Base-by-base conservation (phyloP, 23 red algal species). In the Gracilaria caudata region DNA sequence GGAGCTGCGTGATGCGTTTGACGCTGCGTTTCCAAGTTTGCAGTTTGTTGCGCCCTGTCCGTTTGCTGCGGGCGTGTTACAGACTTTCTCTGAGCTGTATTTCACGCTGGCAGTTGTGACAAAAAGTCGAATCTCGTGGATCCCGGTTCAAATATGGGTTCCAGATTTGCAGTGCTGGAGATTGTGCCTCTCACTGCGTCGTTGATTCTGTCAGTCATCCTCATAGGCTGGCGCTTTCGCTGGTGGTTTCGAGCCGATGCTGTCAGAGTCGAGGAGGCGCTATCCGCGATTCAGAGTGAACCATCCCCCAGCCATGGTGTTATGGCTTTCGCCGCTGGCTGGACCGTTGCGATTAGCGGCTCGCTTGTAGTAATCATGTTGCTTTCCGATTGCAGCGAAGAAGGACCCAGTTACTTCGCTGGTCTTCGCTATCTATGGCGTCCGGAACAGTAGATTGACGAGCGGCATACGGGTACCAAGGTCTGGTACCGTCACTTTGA, bases 81-180 rank as follows among this genome's bases (percentile, higher is more conserved):
- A 82, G 56, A 60, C 35, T 44, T 46, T 82, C 7, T 47, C 56
- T 1, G 58, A 82, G 0, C 17, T 65, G 23, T 82, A 82, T 28
- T 82, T 82, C 56, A 82, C 79, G 28, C 35, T 82, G 26, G 79
- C 79, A 3, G 57, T 82, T 34, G 57, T 82, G 10, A 82, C 79
- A 20, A 82, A 59, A 41, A 82, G 79, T 65, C 53, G 79, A 19
- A 64, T 82, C 25, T 54, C 49, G 23, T 82, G 79, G 79, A 82
- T 82, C 21, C 79, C 79, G 28, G 49, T 82, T 64, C 79, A 35
- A 32, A 24, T 8, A 64, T 59, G 37, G 79, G 79, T 13, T 45
- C 37, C 49, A 38, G 23, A 4, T 19, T 36, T 34, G 57, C 49
- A 39, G 0, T 45, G 4, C 66, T 47, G 21, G 79, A 82, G 40